Evolutionary conservation across 1,139 yeast genomes (phyloP), one percentile per base, ranked within the genome.

Genomic region (Candida frijolesensis): DNA sequence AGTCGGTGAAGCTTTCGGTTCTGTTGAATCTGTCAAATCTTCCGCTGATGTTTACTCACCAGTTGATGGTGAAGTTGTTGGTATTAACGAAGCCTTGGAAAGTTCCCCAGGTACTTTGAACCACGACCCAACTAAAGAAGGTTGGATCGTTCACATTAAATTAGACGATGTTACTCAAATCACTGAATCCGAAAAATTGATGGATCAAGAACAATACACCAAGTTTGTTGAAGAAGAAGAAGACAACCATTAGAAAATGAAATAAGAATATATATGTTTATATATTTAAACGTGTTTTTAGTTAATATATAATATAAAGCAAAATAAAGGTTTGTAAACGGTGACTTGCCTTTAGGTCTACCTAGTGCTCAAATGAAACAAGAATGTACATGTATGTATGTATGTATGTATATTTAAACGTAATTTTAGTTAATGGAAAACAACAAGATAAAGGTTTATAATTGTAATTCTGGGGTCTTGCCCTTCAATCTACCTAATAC

Each of bases 11-110:
- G 76, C 94, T 14, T 76, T 94, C 65, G 97, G 97, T 16, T 88
- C 96, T 30, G 96, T 94, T 41, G 99, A 94, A 72, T 83, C 92
- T 46, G 99, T 94, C 65, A 94, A 94, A 75, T 84, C 94, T 53
- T 97, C 99, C 29, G 83, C 91, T 57, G 99, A 95, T 67, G 86
- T 94, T 57, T 94, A 92, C 71, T 76, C 92, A 16, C 99, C 99
- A 49, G 88, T 90, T 34, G 71, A 79, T 18, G 97, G 97, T 50
- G 87, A 82, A 60, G 77, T 94, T 43, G 58, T 85, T 51, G 97
- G 85, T 58, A 82, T 84, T 57, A 95, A 94, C 72, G 78, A 74
- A 42, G 69, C 61, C 19, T 79, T 94, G 60, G 87, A 83, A 59
- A 82, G 81, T 50, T 75, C 78, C 55, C 97, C 99, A 33, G 84